Percentiles rank a stretch among this genome's conserved stretches.
phyloP scores from a whole-genome alignment of 345 rosid genomes.

The Eucalyptus shirleyi region DNA sequence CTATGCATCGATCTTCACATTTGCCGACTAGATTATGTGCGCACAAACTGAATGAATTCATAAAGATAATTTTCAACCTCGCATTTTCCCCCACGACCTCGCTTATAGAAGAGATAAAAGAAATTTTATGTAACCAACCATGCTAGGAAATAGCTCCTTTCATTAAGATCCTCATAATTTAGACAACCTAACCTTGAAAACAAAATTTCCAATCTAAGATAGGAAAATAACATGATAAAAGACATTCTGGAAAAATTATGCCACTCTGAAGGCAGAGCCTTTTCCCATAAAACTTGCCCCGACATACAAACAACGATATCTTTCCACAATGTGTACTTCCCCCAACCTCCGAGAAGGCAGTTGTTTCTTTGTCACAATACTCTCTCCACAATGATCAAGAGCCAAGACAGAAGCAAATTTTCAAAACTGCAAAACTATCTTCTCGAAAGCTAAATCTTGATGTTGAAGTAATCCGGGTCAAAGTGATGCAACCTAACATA shows the following conservation, averaged over 20 bases:
- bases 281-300: neutral
- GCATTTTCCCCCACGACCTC: neutral
- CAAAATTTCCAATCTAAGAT: neutral
- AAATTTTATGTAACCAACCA: neutral
- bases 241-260: neutral
- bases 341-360: neutral
- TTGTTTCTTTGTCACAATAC: neutral
- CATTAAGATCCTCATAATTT: neutral
- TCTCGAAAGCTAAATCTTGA: constrained; percentile 34
- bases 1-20: neutral
- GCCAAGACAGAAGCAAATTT: neutral
- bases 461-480: constrained; percentile 73
- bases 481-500: constrained; percentile 94
- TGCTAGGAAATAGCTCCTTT: neutral
- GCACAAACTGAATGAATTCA: neutral
- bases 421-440: neutral
- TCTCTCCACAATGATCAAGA: neutral
- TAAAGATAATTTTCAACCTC: neutral
- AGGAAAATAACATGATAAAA: neutral
- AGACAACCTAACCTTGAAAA: neutral
- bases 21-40: neutral
- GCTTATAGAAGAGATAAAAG: neutral
- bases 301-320: neutral
- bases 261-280: neutral
- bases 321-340: neutral